A percentile compares a stretch with the other conserved stretches of the same genome.
phyloP scores from a whole-genome alignment of 441 rosid genomes.

The Gossypium schwendimanii region DNA sequence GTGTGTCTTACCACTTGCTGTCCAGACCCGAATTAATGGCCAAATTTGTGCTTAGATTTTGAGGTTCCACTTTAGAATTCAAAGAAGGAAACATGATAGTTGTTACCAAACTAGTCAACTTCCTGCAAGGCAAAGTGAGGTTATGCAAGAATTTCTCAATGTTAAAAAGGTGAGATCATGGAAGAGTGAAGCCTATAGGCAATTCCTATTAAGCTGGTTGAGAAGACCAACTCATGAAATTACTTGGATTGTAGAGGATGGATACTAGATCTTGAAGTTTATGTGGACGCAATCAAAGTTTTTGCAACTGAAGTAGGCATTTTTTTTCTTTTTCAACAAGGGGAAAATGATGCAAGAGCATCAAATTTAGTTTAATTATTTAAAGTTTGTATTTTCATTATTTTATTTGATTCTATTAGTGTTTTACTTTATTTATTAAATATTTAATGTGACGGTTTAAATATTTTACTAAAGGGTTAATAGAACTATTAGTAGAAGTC shows the following conservation, averaged over 20 bases:
- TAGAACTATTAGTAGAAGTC: neutral
- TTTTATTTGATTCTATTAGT: neutral
- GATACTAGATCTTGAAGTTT: neutral
- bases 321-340: neutral
- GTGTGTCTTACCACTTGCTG: neutral
- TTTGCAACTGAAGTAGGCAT: neutral
- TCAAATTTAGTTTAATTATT: neutral
- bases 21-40: neutral
- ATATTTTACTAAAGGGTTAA: neutral
- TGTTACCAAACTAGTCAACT: neutral
- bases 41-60: neutral
- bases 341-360: neutral
- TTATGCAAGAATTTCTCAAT: neutral
- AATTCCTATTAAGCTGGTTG: neutral
- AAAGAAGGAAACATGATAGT: neutral
- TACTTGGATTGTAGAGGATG: neutral
- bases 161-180: neutral
- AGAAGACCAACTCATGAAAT: neutral
- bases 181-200: neutral
- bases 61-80: neutral
- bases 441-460: neutral
- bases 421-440: neutral
- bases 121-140: neutral
- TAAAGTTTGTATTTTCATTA: neutral
- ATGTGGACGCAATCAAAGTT: neutral